Evolutionary conservation across 305 asterid species (phyloP), one percentile per base, ranked within the genome.

Genomic region (Ilex paraguariensis): DNA sequence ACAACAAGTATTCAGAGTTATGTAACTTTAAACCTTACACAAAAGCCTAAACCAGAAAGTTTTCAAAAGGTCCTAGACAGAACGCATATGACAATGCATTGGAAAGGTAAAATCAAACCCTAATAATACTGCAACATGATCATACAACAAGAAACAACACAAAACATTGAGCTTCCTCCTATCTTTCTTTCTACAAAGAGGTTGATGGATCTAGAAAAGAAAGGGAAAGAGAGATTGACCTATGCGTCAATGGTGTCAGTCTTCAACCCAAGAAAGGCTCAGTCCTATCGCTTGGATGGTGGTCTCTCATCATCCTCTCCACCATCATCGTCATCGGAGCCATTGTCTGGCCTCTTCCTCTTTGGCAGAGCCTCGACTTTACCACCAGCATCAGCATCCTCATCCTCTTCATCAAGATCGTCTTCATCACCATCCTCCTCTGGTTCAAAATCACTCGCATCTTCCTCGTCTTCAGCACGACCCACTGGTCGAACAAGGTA

Each of bases 391-490:
- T 73, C 84, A 13, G 70, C 84, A 13, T 77, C 94, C 0, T 80
- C 91, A 0, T 81, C 86, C 5, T 67, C 90, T 11, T 73, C 89
- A 7, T 83, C 91, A 14, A 51, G 87, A 8, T 48, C 72, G 9
- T 76, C 96, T 36, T 81, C 95, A 31, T 73, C 87, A 0, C 89
- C 96, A 51, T 84, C 84, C 70, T 91, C 94, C 33, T 77, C 71
- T 6, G 91, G 96, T 57, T 88, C 98, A 50, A 91, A 88, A 68
- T 91, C 96, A 62, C 95, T 86, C 4, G 95, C 86, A 67, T 88
- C 95, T 80, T 84, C 92, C 72, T 86, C 96, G 8, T 88, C 98
- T 73, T 88, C 96, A 21, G 94, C 87, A 13, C 59, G 87, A 32
- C 70, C 94, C 6, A 88, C 79, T 50, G 95, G 95, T 72, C 84